phyloP scores from a whole-genome alignment of 352 stramenopile species.

The Globisporangium echinulatum region DNA sequence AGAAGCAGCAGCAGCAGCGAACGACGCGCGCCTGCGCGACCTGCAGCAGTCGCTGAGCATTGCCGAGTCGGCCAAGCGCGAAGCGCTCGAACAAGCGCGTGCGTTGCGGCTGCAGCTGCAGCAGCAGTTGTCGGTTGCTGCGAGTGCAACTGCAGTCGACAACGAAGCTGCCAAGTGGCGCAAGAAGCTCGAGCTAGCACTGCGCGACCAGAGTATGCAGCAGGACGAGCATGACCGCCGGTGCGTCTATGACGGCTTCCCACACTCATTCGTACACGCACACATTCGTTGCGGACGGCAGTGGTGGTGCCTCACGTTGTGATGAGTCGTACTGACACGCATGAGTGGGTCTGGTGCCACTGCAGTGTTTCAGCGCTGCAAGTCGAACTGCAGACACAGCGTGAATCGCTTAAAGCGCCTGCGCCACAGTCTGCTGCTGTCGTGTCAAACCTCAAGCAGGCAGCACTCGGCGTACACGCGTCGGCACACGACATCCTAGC shows the following conservation, averaged over 20 bases:
- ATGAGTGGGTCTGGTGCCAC: no score
- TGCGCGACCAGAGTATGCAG: constrained; percentile 34
- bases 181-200: constrained; percentile 40
- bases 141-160: constrained; percentile 13
- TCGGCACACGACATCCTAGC: constrained; percentile 59
- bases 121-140: constrained; percentile 13
- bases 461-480: constrained; percentile 29
- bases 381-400: background rate
- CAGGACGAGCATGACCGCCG: constrained; percentile 35
- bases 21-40: constrained; percentile 17
- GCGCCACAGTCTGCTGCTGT: constrained; percentile 6
- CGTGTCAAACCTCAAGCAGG: constrained; percentile 45
- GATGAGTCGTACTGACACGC: no score
- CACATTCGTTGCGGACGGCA: no score
- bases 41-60: constrained; percentile 18
- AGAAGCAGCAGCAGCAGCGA: background rate
- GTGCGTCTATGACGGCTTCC: constrained; percentile 8
- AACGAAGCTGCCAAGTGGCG: constrained; percentile 45
- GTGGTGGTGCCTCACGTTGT: no score
- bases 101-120: constrained; percentile 40
- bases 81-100: constrained; percentile 47
- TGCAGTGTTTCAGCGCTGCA: background rate
- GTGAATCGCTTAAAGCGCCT: background rate
- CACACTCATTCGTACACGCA: no score
- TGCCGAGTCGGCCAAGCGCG: constrained; percentile 29